Percentiles rank a stretch among this genome's conserved stretches.
These are phyloP conservation scores for Penicillium tannophilum DNA, from an alignment of 495 filamentous ascomycete genomes.

Conservation along the genomic window DNA sequence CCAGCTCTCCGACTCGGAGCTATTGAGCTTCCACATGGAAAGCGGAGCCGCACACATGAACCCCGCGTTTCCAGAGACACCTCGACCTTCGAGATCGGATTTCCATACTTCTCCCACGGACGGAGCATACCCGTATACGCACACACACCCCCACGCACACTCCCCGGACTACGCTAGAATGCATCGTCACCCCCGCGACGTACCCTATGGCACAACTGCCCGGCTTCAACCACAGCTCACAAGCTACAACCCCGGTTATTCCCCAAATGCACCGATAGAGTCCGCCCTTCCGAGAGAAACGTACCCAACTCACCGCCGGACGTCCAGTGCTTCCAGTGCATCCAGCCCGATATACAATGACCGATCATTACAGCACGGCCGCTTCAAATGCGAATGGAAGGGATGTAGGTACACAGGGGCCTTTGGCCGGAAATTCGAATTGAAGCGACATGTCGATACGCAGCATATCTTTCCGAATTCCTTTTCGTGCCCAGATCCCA, in stretches of 20 bases:
- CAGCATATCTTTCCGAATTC: not conserved
- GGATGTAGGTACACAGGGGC: conserved; percentile 5
- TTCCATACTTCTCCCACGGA: not conserved
- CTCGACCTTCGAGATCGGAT: not conserved
- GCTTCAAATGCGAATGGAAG: not conserved
- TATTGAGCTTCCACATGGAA: not conserved
- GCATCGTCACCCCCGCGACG: not conserved
- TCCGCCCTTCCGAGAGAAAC: not conserved
- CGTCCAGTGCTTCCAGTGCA: not conserved
- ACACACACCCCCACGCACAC: not conserved
- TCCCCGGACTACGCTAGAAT: not conserved
- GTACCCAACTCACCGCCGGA: not conserved
- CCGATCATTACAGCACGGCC: not conserved
- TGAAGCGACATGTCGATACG: conserved; percentile 2
- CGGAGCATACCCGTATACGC: not conserved
- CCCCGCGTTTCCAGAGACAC: not conserved
- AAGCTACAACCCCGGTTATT: not conserved
- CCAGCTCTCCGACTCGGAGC: not conserved
- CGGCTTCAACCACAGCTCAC: not conserved
- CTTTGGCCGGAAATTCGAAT: conserved; percentile 2
- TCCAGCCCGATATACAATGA: not conserved
- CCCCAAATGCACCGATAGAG: not conserved
- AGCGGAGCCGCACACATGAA: not conserved
- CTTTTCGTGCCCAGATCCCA: not conserved
- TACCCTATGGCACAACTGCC: not conserved